Percentiles rank a stretch among this genome's conserved stretches.
phyloP scores from a whole-genome alignment of 768 basidiomycete species.

The Pleurotus platypus region DNA sequence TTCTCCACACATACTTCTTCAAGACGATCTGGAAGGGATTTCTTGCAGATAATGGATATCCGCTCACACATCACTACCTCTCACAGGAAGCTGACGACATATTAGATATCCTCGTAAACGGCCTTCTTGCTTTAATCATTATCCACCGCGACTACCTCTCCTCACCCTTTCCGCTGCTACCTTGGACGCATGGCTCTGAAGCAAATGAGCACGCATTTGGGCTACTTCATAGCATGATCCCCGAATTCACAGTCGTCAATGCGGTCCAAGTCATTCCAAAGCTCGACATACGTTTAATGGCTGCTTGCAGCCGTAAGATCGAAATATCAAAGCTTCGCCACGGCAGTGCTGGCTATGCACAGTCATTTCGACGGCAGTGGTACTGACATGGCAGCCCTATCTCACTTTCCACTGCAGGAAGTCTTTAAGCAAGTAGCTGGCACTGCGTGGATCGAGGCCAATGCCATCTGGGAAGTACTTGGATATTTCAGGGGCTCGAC shows the following conservation, averaged over 20 bases:
- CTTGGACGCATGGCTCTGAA: conserved; percentile 22
- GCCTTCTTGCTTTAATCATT: not conserved
- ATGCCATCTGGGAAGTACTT: conserved; percentile 12
- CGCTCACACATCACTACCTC: not conserved
- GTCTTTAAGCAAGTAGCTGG: conserved; percentile 12
- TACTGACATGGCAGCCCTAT: conserved; percentile 14
- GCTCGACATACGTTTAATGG: conserved; percentile 13
- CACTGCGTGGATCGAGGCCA: conserved; percentile 14
- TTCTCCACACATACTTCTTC: conserved; percentile 8
- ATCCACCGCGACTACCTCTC: not conserved
- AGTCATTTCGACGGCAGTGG: conserved; percentile 16
- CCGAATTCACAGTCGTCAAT: conserved; percentile 15
- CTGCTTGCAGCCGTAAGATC: conserved; percentile 10
- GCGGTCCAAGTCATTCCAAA: conserved; percentile 16
- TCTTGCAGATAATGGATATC: not conserved
- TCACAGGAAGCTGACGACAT: not conserved
- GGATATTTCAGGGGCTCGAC: conserved; percentile 10
- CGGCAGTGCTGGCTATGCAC: conserved; percentile 12
- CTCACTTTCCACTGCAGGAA: conserved; percentile 15
- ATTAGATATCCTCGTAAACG: not conserved
- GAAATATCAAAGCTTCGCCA: conserved; percentile 12
- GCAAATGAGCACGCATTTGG: conserved; percentile 21
- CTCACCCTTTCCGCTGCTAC: conserved; percentile 13
- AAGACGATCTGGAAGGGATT: not conserved
- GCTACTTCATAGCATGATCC: conserved; percentile 2